Percentiles rank a stretch among this genome's conserved stretches.
Evolutionary conservation across 768 basidiomycete genomes (phyloP).

Genomic region (Rhodotorula kratochvilovae): DNA sequence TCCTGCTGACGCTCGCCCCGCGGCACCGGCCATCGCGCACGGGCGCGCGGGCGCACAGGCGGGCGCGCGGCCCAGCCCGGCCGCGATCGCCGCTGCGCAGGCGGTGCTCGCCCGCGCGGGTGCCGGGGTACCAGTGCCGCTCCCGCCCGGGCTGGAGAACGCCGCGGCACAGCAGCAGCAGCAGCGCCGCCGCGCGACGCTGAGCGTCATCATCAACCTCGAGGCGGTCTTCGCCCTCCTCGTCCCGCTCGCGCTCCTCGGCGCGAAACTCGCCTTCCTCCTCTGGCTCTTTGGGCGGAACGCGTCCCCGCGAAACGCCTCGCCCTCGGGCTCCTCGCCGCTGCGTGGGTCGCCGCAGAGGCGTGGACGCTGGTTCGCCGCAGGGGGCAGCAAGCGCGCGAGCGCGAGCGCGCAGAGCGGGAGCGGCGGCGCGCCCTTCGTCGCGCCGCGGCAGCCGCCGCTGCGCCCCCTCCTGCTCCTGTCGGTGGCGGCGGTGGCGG

Average conservation of each 20-base stretch:
- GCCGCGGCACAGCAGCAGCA: neutral
- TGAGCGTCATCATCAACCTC: slow-evolving; percentile 42
- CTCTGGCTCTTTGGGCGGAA: slow-evolving; percentile 42
- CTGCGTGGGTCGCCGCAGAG: slow-evolving; percentile 37
- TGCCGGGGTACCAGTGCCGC: too few relatives aligned
- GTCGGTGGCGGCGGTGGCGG: neutral
- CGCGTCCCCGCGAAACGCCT: slow-evolving; percentile 31
- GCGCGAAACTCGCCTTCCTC: slow-evolving; percentile 41
- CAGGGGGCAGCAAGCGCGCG: slow-evolving; percentile 1
- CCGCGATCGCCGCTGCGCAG: neutral
- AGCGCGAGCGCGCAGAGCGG: slow-evolving; percentile 13
- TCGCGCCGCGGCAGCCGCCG: neutral
- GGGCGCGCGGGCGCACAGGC: slow-evolving; percentile 8
- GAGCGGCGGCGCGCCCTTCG: slow-evolving; percentile 5
- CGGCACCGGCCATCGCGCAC: slow-evolving; percentile 16
- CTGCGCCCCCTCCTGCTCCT: too few relatives aligned
- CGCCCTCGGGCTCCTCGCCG: slow-evolving; percentile 31
- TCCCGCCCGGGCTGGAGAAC: too few relatives aligned
- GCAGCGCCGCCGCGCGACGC: slow-evolving; percentile 8
- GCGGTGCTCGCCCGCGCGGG: neutral
- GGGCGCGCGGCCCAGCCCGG: neutral
- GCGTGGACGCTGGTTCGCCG: slow-evolving; percentile 23
- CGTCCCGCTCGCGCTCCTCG: slow-evolving; percentile 39
- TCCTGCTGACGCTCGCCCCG: slow-evolving; percentile 31
- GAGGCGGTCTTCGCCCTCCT: slow-evolving; percentile 37